Evolutionary conservation across 208 protist genomes (phyloP).

Genomic region (Spongospora subterranea): DNA sequence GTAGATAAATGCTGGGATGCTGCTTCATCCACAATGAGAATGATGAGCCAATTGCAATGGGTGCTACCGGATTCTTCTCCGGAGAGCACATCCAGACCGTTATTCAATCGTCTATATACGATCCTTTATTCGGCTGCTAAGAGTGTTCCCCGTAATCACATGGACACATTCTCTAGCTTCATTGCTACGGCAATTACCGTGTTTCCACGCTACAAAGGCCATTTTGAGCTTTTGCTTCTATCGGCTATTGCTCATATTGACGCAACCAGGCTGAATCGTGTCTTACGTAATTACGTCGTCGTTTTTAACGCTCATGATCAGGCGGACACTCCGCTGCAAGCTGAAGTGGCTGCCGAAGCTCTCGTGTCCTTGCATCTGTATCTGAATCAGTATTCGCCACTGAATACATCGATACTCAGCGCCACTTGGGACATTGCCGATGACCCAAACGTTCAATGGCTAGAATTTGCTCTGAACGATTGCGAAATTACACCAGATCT

Average conservation of each 20-base stretch:
- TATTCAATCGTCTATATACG: constrained; percentile 3
- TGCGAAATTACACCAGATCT: constrained; percentile 36
- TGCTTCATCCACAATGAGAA: not conserved
- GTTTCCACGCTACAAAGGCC: constrained; percentile 34
- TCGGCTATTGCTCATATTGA: constrained; percentile 8
- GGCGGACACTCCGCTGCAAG: constrained; percentile 17
- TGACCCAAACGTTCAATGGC: constrained; percentile 46
- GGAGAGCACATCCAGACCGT: not conserved
- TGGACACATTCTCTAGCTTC: constrained; percentile 11
- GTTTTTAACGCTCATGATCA: not conserved
- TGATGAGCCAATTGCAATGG: not conserved
- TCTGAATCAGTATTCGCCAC: constrained; percentile 44
- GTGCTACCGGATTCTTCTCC: not conserved
- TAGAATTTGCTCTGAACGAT: constrained; percentile 36
- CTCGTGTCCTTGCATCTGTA: constrained; percentile 8
- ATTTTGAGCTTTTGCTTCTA: constrained; percentile 28
- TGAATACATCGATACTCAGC: constrained; percentile 29
- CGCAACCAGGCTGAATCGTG: constrained; percentile 16
- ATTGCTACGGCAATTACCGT: not conserved
- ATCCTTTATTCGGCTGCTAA: constrained; percentile 23
- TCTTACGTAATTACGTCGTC: constrained; percentile 26
- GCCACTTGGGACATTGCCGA: constrained; percentile 53
- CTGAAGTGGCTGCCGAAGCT: constrained; percentile 23
- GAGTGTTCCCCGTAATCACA: not conserved
- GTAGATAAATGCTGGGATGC: constrained; percentile 16